Evolutionary conservation across 139 green algal genomes (phyloP).

Genomic region (Coccomyxa sp.): DNA sequence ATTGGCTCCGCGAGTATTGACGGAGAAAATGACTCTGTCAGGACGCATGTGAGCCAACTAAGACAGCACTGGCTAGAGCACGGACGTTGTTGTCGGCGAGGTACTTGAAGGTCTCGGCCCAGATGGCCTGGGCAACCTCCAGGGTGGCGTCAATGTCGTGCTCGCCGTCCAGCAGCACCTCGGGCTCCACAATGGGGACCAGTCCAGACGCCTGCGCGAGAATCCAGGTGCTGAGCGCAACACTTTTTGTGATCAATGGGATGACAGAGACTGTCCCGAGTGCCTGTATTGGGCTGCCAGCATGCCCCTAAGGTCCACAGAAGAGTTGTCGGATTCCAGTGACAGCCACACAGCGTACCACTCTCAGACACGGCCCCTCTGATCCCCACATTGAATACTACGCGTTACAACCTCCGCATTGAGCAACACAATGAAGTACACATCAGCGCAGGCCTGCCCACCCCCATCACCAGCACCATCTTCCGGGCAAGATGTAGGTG

Average conservation of each 20-base stretch:
- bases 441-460: too few species aligned
- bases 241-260: not conserved
- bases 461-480: too few species aligned
- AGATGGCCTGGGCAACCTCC: constrained; percentile 79
- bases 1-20: too few species aligned
- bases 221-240: not conserved
- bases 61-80: too few species aligned
- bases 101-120: constrained; percentile 99
- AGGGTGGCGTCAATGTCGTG: constrained; percentile 78
- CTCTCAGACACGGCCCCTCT: too few species aligned
- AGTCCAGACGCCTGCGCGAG: constrained; percentile 73
- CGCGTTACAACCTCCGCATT: too few species aligned
- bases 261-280: not conserved
- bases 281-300: not conserved
- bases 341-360: too few species aligned
- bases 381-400: too few species aligned
- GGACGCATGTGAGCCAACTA: too few species aligned
- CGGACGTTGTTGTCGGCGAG: constrained; percentile 80
- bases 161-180: constrained; percentile 96
- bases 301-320: not conserved
- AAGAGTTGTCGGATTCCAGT: not conserved
- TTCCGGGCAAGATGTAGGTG: too few species aligned
- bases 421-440: too few species aligned
- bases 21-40: too few species aligned
- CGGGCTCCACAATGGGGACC: constrained; percentile 98